Percentiles rank a stretch among this genome's conserved stretches.
phyloP scores from a whole-genome alignment of 1,284 basidiomycete species.

The Fomitiporia mediterranea region DNA sequence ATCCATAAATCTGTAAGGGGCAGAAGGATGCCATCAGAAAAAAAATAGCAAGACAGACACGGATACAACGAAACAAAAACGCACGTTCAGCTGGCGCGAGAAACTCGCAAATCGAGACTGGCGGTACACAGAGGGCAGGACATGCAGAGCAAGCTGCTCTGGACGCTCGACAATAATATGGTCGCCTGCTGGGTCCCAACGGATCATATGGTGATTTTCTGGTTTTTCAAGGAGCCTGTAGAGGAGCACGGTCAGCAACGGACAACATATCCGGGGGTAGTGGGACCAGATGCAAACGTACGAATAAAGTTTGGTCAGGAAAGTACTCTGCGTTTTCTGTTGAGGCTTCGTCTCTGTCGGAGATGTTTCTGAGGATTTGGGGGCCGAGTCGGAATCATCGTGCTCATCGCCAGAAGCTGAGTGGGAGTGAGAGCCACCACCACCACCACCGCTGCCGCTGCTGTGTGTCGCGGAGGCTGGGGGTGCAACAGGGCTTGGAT shows the following conservation, averaged over 20 bases:
- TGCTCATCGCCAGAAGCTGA: constrained; percentile 18
- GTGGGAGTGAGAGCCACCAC: constrained; percentile 17
- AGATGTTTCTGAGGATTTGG: constrained; percentile 34
- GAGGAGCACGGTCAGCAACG: constrained; percentile 15
- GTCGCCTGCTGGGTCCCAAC: constrained; percentile 85
- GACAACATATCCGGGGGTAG: not conserved
- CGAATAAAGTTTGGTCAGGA: constrained; percentile 90
- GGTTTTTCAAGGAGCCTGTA: constrained; percentile 73
- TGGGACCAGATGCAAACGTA: constrained; percentile 35
- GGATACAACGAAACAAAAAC: constrained; percentile 29
- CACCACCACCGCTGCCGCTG: constrained; percentile 9
- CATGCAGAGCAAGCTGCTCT: constrained; percentile 83
- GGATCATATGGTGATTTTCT: constrained; percentile 88
- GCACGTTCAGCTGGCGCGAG: constrained; percentile 87
- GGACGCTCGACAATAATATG: constrained; percentile 90
- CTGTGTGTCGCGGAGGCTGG: constrained; percentile 9
- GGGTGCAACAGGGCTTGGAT: constrained; percentile 12
- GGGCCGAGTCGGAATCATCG: constrained; percentile 35
- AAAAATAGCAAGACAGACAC: constrained; percentile 23
- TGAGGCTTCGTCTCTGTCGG: constrained; percentile 55
- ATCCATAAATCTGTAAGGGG: constrained; percentile 78
- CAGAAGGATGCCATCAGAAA: constrained; percentile 31
- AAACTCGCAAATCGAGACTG: constrained; percentile 93
- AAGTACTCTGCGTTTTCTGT: constrained; percentile 61
- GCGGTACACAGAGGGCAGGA: constrained; percentile 84